These are phyloP conservation scores for Mortierella sp. DNA, from an alignment of 371 early-diverging fungal species.

Conservation along the genomic window DNA sequence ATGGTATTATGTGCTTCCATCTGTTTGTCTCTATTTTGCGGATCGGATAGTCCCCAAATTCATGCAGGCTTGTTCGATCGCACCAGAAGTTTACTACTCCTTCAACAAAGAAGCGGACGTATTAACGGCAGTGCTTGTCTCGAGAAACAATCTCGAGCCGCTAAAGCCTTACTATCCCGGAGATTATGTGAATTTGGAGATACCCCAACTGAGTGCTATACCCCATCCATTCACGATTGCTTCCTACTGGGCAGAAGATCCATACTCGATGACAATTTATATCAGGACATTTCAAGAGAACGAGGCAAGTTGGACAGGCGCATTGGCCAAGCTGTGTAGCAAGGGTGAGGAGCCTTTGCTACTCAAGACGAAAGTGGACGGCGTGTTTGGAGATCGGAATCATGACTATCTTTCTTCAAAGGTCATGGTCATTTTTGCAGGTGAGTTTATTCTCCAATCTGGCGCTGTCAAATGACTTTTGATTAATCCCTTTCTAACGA, in stretches of 20 bases:
- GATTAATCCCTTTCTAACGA: background rate
- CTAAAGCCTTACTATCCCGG: conserved; percentile 55
- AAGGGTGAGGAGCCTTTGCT: conserved; percentile 10
- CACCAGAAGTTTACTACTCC: conserved; percentile 32
- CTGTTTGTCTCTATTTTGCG: conserved; percentile 40
- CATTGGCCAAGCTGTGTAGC: conserved; percentile 28
- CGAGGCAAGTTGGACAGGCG: conserved; percentile 40
- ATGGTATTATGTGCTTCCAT: conserved; percentile 52
- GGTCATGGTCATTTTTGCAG: conserved; percentile 47
- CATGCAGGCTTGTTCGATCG: conserved; percentile 37
- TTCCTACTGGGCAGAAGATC: conserved; percentile 54
- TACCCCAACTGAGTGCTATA: conserved; percentile 29
- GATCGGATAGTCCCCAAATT: conserved; percentile 50
- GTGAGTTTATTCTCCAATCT: conserved; percentile 5
- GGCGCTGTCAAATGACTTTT: background rate
- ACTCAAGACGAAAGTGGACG: conserved; percentile 35
- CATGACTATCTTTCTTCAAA: conserved; percentile 40
- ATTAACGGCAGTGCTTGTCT: conserved; percentile 29
- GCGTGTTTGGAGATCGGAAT: conserved; percentile 46
- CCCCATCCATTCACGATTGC: conserved; percentile 54
- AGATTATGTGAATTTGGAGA: conserved; percentile 49
- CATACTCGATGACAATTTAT: conserved; percentile 50
- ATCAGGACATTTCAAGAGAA: conserved; percentile 39
- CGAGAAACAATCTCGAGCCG: conserved; percentile 29
- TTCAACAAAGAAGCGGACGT: conserved; percentile 47